Conservation (phyloP, 164 flowering plant genomes). For the Malania oleifera region DNA sequence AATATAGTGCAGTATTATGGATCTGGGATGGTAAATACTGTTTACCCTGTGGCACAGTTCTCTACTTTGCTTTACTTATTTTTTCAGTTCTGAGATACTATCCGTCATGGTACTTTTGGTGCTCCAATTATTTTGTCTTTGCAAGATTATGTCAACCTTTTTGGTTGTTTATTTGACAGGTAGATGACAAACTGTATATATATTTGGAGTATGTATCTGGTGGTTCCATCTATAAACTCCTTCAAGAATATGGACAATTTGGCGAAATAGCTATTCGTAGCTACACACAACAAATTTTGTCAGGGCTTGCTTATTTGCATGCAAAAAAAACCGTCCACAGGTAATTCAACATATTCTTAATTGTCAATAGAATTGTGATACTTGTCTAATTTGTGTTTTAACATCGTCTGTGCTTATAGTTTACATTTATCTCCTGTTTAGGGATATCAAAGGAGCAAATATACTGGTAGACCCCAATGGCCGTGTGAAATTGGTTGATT, state of each 20-base stretch:
- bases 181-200: conserved; percentile 80
- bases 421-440: conserved; percentile 23
- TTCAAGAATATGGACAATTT: conserved; percentile 88
- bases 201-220: conserved; percentile 96
- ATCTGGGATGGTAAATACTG: conserved; percentile 66
- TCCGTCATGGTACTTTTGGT: no score
- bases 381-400: background rate
- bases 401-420: background rate
- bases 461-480: conserved; percentile 95
- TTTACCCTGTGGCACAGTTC: no score
- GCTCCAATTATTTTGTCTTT: no score
- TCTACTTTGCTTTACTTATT: no score
- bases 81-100: no score
- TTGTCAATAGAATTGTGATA: conserved; percentile 10
- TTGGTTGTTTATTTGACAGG: conserved; percentile 33
- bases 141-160: no score
- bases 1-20: conserved; percentile 95
- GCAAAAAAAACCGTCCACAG: conserved; percentile 82
- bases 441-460: conserved; percentile 98
- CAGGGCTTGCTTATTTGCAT: conserved; percentile 84
- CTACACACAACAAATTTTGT: conserved; percentile 85
- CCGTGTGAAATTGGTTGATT: conserved; percentile 76
- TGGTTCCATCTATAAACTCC: conserved; percentile 89
- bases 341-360: no score
- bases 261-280: conserved; percentile 83